Percentiles rank a stretch among this genome's conserved stretches.
phyloP scores from a whole-genome alignment of 805 yeast genomes.

The Debaryomyces prosopidis region DNA sequence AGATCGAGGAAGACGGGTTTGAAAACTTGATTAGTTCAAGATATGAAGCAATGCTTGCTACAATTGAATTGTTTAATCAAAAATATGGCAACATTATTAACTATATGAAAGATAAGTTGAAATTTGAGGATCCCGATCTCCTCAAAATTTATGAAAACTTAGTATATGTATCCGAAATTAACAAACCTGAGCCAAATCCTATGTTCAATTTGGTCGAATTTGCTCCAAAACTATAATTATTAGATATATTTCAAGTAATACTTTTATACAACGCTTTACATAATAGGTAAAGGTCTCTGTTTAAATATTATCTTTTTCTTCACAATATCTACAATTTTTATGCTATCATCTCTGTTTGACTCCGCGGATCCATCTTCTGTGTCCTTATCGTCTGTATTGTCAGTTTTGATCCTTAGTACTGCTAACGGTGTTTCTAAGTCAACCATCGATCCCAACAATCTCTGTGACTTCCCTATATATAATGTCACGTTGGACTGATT shows the following conservation, averaged over 20 bases:
- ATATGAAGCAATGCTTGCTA: conserved; percentile 68
- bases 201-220: neutral
- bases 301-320: conserved; percentile 59
- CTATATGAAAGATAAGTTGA: conserved; percentile 47
- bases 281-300: conserved; percentile 74
- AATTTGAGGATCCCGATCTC: conserved; percentile 47
- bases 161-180: conserved; percentile 9
- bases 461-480: conserved; percentile 67
- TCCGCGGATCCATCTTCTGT: neutral
- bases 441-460: conserved; percentile 62
- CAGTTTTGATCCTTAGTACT: conserved; percentile 48
- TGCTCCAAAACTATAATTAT: neutral
- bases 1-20: conserved; percentile 52
- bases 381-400: conserved; percentile 9
- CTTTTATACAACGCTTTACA: conserved; percentile 43
- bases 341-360: conserved; percentile 20
- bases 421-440: conserved; percentile 67
- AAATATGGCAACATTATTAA: conserved; percentile 55
- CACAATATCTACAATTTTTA: conserved; percentile 61
- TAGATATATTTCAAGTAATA: neutral
- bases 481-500: conserved; percentile 50
- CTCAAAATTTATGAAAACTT: conserved; percentile 24
- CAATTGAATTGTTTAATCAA: conserved; percentile 52
- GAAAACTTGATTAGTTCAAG: conserved; percentile 60
- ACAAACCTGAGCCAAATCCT: neutral